Evolutionary conservation across 2,329 filamentous ascomycete genomes (phyloP).

Genomic region (Epichloe hybrida): DNA sequence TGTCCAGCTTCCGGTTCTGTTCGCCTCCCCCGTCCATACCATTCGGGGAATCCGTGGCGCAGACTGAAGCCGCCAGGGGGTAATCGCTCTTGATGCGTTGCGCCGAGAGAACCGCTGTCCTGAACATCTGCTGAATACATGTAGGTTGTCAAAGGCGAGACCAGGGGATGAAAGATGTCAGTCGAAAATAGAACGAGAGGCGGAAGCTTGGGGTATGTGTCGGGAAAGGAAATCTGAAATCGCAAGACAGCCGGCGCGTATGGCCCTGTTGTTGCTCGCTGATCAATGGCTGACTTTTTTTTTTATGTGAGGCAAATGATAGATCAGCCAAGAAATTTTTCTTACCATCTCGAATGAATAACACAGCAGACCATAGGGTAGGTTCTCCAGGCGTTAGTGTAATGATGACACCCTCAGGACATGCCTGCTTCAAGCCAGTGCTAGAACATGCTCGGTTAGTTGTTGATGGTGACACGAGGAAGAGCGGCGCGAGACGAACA

Average conservation of each 20-base stretch:
- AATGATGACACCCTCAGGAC: constrained; percentile 78
- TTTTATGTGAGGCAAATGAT: neutral
- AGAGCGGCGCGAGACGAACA: constrained; percentile 41
- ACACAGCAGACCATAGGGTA: constrained; percentile 74
- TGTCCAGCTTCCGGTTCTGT: constrained; percentile 26
- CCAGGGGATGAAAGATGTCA: constrained; percentile 88
- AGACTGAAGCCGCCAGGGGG: constrained; percentile 90
- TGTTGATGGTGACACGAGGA: neutral
- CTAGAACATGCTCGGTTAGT: constrained; percentile 27
- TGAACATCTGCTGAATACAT: constrained; percentile 74
- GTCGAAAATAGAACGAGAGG: constrained; percentile 80
- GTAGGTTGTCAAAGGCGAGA: constrained; percentile 88
- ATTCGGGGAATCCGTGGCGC: constrained; percentile 77
- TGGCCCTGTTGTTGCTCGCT: constrained; percentile 46
- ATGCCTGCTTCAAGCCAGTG: constrained; percentile 66
- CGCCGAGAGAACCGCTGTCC: constrained; percentile 64
- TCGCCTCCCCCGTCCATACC: constrained; percentile 55
- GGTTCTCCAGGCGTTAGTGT: constrained; percentile 70
- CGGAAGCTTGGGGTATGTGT: constrained; percentile 63
- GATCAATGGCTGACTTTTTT: neutral
- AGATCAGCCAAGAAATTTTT: neutral
- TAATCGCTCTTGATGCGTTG: constrained; percentile 68
- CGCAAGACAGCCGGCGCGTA: constrained; percentile 79
- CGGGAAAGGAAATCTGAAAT: constrained; percentile 80
- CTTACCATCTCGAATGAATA: constrained; percentile 78